Conservation (phyloP, 176 grass and related monocot genomes). For the Carex littledalei region DNA sequence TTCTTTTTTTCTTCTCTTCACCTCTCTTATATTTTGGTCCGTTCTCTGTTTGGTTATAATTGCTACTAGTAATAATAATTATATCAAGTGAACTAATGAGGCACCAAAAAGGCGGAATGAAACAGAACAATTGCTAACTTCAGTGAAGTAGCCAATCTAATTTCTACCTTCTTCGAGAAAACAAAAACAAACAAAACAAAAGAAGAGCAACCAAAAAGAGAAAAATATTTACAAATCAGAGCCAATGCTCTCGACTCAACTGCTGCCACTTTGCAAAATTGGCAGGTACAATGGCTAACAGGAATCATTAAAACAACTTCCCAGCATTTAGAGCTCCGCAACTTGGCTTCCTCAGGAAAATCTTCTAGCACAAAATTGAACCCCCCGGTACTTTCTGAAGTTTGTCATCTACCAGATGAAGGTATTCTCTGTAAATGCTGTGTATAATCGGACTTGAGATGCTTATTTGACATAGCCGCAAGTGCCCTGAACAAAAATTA, state of each 20-base stretch:
- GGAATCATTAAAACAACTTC: neutral
- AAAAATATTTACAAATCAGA: slow-evolving; percentile 13
- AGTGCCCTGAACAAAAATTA: slow-evolving; percentile 21
- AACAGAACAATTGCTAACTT: neutral
- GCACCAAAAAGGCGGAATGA: neutral
- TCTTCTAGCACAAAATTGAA: neutral
- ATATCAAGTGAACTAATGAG: neutral
- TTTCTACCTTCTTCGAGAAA: neutral
- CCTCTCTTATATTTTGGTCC: too few relatives aligned
- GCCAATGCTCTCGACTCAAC: neutral
- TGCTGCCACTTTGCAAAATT: slow-evolving; percentile 21
- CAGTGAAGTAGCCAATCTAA: neutral
- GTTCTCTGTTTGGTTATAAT: neutral
- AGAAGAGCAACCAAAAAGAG: neutral
- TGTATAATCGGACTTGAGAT: slow-evolving; percentile 26
- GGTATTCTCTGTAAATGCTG: slow-evolving; percentile 26
- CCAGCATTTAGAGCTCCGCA: neutral
- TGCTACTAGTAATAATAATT: neutral
- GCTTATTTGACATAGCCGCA: slow-evolving; percentile 25
- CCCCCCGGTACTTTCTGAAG: neutral
- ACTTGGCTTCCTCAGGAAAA: neutral
- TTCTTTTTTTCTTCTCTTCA: too few relatives aligned
- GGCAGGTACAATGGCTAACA: neutral
- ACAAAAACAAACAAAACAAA: neutral
- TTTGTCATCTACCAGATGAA: slow-evolving; percentile 30